Conservation (phyloP, 352 stramenopile species). For the Phytopythium vexans region DNA sequence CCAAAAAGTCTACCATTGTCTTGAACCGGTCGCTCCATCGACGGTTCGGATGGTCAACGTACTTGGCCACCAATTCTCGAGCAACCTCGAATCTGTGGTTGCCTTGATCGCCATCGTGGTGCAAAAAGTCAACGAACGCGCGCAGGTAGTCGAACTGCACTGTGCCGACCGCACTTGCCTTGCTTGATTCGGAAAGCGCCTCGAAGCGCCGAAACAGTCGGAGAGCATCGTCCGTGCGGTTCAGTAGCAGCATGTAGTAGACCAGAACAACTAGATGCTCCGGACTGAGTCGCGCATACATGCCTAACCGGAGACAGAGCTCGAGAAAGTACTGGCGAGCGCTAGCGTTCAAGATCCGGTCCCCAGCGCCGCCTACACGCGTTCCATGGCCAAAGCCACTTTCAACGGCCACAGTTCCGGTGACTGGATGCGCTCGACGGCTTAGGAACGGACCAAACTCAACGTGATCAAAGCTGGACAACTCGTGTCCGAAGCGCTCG, state of each 20-base stretch:
- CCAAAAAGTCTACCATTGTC: constrained; percentile 33
- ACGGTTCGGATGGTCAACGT: constrained; percentile 31
- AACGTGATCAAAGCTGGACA: constrained; percentile 35
- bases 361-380: constrained; percentile 6
- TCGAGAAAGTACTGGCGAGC: constrained; percentile 32
- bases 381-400: background rate
- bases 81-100: constrained; percentile 28
- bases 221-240: constrained; percentile 34
- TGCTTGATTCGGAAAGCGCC: too few species aligned
- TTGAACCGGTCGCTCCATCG: constrained; percentile 49
- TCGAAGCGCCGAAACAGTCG: constrained; percentile 28
- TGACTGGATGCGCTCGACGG: constrained; percentile 34
- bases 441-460: constrained; percentile 48
- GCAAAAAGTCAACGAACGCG: too few species aligned
- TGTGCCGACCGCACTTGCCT: too few species aligned
- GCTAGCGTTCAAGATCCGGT: constrained; percentile 35
- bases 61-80: constrained; percentile 30
- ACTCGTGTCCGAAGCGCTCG: constrained; percentile 20
- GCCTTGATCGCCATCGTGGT: constrained; percentile 6
- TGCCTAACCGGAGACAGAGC: constrained; percentile 34
- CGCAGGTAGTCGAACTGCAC: constrained; percentile 68
- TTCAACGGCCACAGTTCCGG: constrained; percentile 11
- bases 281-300: constrained; percentile 17
- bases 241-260: constrained; percentile 50
- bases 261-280: constrained; percentile 38